These are phyloP conservation scores for Magnaporthales sp. DNA, from an alignment of 2,329 filamentous ascomycete genomes.

Conservation along the genomic window DNA sequence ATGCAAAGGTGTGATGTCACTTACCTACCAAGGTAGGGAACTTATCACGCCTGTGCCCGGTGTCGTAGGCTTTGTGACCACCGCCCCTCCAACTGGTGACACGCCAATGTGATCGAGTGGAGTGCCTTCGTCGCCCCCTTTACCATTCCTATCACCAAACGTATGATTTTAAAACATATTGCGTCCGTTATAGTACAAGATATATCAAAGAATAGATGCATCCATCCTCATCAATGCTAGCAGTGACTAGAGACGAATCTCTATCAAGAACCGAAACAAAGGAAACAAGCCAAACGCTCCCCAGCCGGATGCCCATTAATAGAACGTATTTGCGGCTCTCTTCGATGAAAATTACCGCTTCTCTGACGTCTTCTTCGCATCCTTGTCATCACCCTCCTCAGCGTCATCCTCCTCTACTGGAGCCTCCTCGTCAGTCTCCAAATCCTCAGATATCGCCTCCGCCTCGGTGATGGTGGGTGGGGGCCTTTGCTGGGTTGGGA, in stretches of 20 bases:
- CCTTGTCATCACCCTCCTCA: conserved; percentile 11
- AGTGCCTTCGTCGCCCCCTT: not conserved
- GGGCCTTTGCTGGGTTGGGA: conserved; percentile 25
- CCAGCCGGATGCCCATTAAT: not conserved
- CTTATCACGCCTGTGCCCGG: not conserved
- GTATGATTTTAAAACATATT: not conserved
- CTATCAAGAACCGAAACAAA: not conserved
- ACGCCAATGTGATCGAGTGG: not conserved
- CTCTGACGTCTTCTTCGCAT: not conserved
- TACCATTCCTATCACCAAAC: not conserved
- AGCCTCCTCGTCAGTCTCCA: conserved; percentile 30
- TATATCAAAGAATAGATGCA: not conserved
- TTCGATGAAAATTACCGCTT: not conserved
- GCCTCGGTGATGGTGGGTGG: conserved; percentile 32
- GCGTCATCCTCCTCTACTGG: conserved; percentile 16
- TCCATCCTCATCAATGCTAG: not conserved
- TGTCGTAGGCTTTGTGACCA: not conserved
- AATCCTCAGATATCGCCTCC: conserved; percentile 42
- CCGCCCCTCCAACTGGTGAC: not conserved
- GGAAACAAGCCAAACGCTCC: not conserved
- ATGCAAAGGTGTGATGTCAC: not conserved
- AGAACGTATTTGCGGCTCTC: not conserved
- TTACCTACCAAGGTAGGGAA: not conserved
- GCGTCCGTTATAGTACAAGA: not conserved
- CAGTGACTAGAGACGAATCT: not conserved